These are phyloP conservation scores for Solanum dulcamara DNA, from an alignment of 257 asterid species.

Conservation along the genomic window DNA sequence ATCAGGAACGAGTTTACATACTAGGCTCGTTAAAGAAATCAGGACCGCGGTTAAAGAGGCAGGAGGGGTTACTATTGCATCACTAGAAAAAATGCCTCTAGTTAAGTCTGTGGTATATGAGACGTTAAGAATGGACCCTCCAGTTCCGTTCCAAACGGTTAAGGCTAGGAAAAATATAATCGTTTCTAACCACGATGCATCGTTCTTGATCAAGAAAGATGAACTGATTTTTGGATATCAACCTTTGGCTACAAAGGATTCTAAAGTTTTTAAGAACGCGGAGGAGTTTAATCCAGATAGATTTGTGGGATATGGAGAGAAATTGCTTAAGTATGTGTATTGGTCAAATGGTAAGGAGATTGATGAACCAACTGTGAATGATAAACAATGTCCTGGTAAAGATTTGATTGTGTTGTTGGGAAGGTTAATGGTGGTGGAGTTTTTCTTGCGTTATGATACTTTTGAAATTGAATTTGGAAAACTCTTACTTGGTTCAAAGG, in stretches of 20 bases:
- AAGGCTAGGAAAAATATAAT: conserved; percentile 14
- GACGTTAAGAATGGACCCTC: conserved; percentile 17
- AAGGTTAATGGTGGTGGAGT: conserved; percentile 12
- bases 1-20: conserved; percentile 15
- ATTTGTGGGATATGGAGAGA: conserved; percentile 14
- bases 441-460: conserved; percentile 12
- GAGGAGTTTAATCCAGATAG: conserved; percentile 8
- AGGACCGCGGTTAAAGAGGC: conserved; percentile 3
- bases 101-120: conserved; percentile 19
- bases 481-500: conserved; percentile 29
- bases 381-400: conserved; percentile 22
- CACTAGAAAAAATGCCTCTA: conserved; percentile 7
- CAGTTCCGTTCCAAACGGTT: conserved; percentile 12
- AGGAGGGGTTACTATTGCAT: conserved; percentile 9
- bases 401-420: conserved; percentile 12
- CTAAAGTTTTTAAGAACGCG: neutral
- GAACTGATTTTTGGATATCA: conserved; percentile 18
- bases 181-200: conserved; percentile 1
- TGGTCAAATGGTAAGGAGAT: conserved; percentile 26
- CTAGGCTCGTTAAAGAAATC: conserved; percentile 5
- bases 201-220: conserved; percentile 9
- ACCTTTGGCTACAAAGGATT: conserved; percentile 15
- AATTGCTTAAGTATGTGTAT: conserved; percentile 10
- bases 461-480: neutral
- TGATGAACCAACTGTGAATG: neutral